phyloP scores from a whole-genome alignment of 768 basidiomycete species.

The Suillus bovinus region DNA sequence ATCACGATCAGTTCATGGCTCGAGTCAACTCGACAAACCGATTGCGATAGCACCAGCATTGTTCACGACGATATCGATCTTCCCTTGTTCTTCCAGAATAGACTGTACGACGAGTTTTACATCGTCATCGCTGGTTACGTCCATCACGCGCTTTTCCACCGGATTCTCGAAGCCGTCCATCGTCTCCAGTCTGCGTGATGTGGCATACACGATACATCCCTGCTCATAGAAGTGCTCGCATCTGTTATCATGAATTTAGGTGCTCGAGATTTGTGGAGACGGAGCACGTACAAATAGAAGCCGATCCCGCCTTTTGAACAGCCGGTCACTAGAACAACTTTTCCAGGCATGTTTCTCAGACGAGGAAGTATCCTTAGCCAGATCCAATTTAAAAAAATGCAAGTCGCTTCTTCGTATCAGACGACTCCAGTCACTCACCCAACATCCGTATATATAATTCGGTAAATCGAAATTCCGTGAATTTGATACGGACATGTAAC shows the following conservation, averaged over 20 bases:
- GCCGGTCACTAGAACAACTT: conserved; percentile 70
- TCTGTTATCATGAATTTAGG: conserved; percentile 32
- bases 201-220: conserved; percentile 77
- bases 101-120: conserved; percentile 49
- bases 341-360: conserved; percentile 5
- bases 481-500: background rate
- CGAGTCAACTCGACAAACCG: conserved; percentile 35
- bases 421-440: background rate
- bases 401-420: background rate
- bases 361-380: background rate
- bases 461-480: background rate
- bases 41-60: conserved; percentile 59
- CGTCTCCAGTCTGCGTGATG: conserved; percentile 60
- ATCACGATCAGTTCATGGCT: conserved; percentile 3
- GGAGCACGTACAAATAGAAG: conserved; percentile 49
- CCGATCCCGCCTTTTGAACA: conserved; percentile 77
- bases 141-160: conserved; percentile 53
- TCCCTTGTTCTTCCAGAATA: conserved; percentile 56
- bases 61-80: conserved; percentile 74
- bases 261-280: background rate
- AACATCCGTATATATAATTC: background rate
- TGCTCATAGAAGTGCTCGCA: conserved; percentile 65
- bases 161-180: conserved; percentile 55
- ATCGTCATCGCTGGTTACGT: conserved; percentile 65
- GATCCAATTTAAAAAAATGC: background rate